Evolutionary conservation across 2,329 filamentous ascomycete species (phyloP).

Genomic region (Huntiella abstrusa): DNA sequence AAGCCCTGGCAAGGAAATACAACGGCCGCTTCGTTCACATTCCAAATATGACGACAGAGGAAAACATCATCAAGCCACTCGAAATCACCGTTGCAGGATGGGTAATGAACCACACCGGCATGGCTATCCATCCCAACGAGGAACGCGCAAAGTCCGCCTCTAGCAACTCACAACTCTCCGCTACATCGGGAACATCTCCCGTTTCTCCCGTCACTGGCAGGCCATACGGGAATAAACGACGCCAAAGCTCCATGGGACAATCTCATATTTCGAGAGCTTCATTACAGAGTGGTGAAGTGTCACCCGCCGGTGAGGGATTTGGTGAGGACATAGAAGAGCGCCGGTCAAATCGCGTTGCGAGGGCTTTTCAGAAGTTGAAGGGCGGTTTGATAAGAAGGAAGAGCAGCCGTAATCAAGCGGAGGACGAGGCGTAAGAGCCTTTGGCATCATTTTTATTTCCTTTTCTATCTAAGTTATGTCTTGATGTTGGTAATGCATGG

Average conservation of each 20-base stretch:
- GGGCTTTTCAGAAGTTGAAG: conserved; percentile 6
- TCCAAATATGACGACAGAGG: conserved; percentile 1
- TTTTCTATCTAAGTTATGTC: neutral
- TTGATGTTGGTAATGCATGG: neutral
- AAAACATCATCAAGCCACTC: conserved; percentile 2
- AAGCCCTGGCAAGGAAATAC: conserved; percentile 4
- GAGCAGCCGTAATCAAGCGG: neutral
- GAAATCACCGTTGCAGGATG: conserved; percentile 9
- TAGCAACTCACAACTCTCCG: neutral
- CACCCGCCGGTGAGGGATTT: neutral
- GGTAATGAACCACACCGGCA: conserved; percentile 6
- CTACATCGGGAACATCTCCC: neutral
- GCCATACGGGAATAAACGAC: neutral
- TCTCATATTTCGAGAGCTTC: neutral
- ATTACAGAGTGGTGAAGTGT: conserved; percentile 1
- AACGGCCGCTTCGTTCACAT: conserved; percentile 10
- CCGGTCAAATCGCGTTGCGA: neutral
- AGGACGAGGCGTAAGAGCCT: neutral
- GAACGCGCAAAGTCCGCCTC: conserved; percentile 1
- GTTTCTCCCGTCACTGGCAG: neutral
- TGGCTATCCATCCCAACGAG: conserved; percentile 5
- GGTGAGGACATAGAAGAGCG: neutral
- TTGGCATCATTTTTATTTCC: neutral
- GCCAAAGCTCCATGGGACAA: neutral
- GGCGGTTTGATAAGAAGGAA: neutral